Conservation (phyloP, 2,329 filamentous ascomycete genomes). For the Chaetomiaceae sp. region DNA sequence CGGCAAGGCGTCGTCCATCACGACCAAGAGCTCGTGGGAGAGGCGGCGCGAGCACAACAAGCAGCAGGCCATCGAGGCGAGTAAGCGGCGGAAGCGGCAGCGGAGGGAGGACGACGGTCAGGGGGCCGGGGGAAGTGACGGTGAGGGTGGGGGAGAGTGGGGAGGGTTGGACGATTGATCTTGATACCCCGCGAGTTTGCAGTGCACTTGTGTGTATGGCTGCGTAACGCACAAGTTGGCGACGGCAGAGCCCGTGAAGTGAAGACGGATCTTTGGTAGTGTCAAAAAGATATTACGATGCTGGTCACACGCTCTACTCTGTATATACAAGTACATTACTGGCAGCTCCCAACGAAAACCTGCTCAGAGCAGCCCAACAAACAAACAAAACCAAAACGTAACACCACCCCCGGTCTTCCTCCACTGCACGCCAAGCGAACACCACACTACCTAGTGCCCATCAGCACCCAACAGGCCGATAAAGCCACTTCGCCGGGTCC, state of each 20-base stretch:
- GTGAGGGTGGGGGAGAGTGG: slow-evolving; percentile 25
- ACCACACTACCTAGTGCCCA: no score
- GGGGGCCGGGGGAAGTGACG: slow-evolving; percentile 7
- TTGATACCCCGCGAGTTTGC: slow-evolving; percentile 11
- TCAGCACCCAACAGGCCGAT: slow-evolving; percentile 28
- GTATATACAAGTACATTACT: no score
- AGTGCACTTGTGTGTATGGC: no score
- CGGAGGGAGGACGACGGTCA: slow-evolving; percentile 27
- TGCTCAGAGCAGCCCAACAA: no score
- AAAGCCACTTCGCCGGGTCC: slow-evolving; percentile 55
- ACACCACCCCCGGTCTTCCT: no score
- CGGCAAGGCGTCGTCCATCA: slow-evolving; percentile 64
- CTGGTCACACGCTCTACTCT: no score
- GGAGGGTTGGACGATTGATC: slow-evolving; percentile 28
- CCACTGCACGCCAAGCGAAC: not conserved
- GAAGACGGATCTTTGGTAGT: no score
- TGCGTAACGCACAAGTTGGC: no score
- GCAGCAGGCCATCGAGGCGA: slow-evolving; percentile 57
- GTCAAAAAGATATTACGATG: no score
- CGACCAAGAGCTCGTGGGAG: slow-evolving; percentile 75
- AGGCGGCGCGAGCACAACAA: slow-evolving; percentile 63
- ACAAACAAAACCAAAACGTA: no score
- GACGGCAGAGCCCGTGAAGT: no score
- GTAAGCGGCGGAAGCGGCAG: slow-evolving; percentile 48
- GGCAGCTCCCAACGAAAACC: no score